Conservation (phyloP, 2,329 filamentous ascomycete genomes). For the Fusarium sororula region DNA sequence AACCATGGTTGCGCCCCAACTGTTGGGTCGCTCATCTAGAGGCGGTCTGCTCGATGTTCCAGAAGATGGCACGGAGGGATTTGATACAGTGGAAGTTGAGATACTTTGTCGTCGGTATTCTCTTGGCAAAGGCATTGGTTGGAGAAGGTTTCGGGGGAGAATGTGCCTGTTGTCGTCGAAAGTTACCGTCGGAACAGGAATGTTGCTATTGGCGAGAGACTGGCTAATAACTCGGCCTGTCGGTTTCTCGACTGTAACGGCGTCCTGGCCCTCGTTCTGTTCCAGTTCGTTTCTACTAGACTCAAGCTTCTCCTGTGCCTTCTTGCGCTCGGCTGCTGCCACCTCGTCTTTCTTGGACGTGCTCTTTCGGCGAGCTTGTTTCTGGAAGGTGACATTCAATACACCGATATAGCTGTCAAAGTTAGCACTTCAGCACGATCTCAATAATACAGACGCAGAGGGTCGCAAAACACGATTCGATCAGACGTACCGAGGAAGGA, state of each 20-base stretch:
- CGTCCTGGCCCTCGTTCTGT: constrained; percentile 19
- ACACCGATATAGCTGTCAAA: constrained; percentile 90
- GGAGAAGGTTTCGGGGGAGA: constrained; percentile 83
- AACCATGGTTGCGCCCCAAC: constrained; percentile 91
- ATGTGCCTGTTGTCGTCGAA: constrained; percentile 96
- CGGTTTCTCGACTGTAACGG: constrained; percentile 15
- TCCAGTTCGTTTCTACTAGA: constrained; percentile 31
- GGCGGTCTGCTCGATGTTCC: constrained; percentile 43
- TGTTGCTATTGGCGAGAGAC: constrained; percentile 72
- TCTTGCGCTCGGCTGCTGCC: constrained; percentile 49
- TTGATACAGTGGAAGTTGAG: constrained; percentile 43
- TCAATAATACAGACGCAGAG: background rate
- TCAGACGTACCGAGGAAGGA: constrained; percentile 78
- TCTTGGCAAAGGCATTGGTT: constrained; percentile 58
- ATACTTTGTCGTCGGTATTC: constrained; percentile 47
- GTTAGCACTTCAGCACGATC: constrained; percentile 13
- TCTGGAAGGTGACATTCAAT: constrained; percentile 93
- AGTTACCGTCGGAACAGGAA: constrained; percentile 85
- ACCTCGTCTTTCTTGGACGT: constrained; percentile 61
- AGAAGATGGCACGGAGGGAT: background rate
- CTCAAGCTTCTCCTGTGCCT: constrained; percentile 44
- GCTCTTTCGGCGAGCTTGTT: constrained; percentile 74
- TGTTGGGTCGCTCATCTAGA: constrained; percentile 67
- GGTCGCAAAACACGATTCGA: constrained; percentile 8
- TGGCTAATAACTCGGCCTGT: constrained; percentile 69